Percentiles rank a stretch among this genome's conserved stretches.
These are phyloP conservation scores for Gynostemma pentaphyllum DNA, from an alignment of 306 rosid genomes.

Conservation along the genomic window DNA sequence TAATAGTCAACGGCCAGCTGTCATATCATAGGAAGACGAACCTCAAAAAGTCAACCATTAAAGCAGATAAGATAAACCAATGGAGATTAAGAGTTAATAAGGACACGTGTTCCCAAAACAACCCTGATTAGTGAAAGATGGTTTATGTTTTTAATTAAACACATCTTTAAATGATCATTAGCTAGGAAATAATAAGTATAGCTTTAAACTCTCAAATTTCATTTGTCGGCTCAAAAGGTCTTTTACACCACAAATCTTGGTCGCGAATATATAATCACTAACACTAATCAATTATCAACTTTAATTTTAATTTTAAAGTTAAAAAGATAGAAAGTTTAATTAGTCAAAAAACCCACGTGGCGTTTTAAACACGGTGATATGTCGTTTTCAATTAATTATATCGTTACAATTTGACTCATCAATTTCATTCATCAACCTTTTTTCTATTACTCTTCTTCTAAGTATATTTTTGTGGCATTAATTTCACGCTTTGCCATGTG, in stretches of 20 bases:
- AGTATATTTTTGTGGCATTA: not conserved
- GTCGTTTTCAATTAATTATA: conserved; percentile 10
- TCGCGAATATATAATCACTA: not conserved
- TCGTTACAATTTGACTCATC: no score
- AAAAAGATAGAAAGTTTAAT: not conserved
- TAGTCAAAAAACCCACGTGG: conserved; percentile 3
- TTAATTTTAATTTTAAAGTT: not conserved
- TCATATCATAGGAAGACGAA: no score
- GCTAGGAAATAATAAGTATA: not conserved
- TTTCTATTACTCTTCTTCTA: not conserved
- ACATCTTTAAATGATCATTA: not conserved
- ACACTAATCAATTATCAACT: not conserved
- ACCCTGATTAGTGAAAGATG: conserved; percentile 41
- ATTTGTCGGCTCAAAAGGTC: conserved; percentile 1
- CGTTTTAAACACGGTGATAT: not conserved
- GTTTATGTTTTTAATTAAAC: not conserved
- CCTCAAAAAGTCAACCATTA: not conserved
- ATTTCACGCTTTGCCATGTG: not conserved
- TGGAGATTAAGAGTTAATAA: not conserved
- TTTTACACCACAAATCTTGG: conserved; percentile 1
- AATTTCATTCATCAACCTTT: not conserved
- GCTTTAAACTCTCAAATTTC: not conserved
- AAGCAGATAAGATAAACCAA: not conserved
- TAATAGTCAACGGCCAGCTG: no score
- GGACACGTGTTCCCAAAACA: conserved; percentile 33